phyloP scores from a whole-genome alignment of 768 basidiomycete genomes.

The Cyathus striatus region DNA sequence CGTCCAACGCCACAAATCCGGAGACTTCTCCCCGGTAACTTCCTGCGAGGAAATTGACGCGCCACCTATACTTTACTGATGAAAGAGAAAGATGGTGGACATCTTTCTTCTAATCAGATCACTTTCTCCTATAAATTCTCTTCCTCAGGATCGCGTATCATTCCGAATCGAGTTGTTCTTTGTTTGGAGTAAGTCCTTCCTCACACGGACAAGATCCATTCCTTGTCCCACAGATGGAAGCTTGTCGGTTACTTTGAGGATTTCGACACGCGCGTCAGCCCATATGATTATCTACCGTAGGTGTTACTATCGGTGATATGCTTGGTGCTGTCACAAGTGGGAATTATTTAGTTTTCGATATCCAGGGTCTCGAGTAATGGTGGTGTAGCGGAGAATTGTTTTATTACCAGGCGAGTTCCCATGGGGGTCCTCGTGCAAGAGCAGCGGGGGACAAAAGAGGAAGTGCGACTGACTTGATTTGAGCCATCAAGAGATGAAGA shows the following conservation, averaged over 20 bases:
- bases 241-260: conserved; percentile 18
- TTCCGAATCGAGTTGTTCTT: conserved; percentile 9
- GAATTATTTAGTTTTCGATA: conserved; percentile 2
- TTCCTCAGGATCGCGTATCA: conserved; percentile 11
- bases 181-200: conserved; percentile 13
- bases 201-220: conserved; percentile 11
- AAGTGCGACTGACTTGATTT: too few relatives aligned
- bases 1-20: conserved; percentile 43
- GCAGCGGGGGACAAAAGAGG: too few relatives aligned
- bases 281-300: conserved; percentile 14
- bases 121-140: conserved; percentile 8
- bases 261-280: conserved; percentile 5
- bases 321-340: conserved; percentile 10
- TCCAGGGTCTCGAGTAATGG: background rate
- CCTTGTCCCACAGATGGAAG: conserved; percentile 12
- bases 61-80: conserved; percentile 24
- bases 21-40: conserved; percentile 22
- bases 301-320: conserved; percentile 4
- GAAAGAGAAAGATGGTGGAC: conserved; percentile 6
- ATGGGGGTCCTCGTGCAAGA: too few relatives aligned
- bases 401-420: conserved; percentile 1
- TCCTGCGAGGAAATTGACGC: conserved; percentile 17
- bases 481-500: too few relatives aligned
- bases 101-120: conserved; percentile 22
- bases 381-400: background rate